Conservation (phyloP, 108 stramenopile genomes). For the Bacterosira constricta region DNA sequence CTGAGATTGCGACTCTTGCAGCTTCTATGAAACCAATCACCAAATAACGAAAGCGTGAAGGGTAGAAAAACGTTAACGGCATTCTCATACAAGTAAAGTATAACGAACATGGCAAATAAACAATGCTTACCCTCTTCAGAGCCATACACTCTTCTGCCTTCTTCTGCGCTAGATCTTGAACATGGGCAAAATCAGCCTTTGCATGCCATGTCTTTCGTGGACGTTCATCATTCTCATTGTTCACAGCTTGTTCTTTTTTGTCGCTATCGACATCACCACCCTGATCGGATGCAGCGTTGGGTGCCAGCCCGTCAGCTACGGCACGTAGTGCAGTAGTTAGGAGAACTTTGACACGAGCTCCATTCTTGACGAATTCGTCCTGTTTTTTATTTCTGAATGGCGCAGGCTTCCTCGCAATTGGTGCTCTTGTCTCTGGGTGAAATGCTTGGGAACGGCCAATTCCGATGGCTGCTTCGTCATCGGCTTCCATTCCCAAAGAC, state of each 20-base stretch:
- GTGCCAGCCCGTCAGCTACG: conserved; percentile 33
- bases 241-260: background rate
- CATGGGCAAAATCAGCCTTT: conserved; percentile 19
- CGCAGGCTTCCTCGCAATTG: background rate
- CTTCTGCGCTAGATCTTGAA: conserved; percentile 44
- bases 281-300: background rate
- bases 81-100: background rate
- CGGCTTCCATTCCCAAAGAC: background rate
- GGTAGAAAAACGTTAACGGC: background rate
- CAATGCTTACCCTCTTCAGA: conserved; percentile 57
- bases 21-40: conserved; percentile 34
- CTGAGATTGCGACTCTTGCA: conserved; percentile 57
- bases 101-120: background rate
- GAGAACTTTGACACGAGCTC: conserved; percentile 53
- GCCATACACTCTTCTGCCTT: conserved; percentile 53
- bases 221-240: conserved; percentile 2
- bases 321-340: conserved; percentile 46
- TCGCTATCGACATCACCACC: background rate
- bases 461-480: background rate
- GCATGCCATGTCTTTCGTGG: background rate
- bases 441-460: background rate
- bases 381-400: conserved; percentile 24
- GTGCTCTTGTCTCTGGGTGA: background rate
- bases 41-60: background rate
- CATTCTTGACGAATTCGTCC: conserved; percentile 57